Evolutionary conservation across 23 red algal species (phyloP).

Genomic region (Gracilaria gracilis): DNA sequence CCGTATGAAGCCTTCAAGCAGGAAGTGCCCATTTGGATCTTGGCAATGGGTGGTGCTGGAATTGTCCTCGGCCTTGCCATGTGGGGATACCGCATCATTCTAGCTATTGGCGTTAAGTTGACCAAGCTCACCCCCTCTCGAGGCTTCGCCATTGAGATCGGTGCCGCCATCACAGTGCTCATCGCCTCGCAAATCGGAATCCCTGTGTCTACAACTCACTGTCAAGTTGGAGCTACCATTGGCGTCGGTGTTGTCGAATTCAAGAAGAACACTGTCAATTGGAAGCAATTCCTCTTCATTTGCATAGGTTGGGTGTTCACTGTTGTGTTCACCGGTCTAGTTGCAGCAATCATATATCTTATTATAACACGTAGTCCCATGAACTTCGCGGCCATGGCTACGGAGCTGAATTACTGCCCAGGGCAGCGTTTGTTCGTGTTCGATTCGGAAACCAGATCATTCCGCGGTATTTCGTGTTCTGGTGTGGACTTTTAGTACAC

Average conservation of each 20-base stretch:
- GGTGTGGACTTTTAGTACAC: conserved; percentile 8
- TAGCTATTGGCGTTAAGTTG: conserved; percentile 94
- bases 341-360: conserved; percentile 64
- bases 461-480: conserved; percentile 69
- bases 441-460: conserved; percentile 4
- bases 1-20: conserved; percentile 26
- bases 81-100: conserved; percentile 94
- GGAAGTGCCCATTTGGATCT: conserved; percentile 84
- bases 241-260: conserved; percentile 84
- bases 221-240: conserved; percentile 85
- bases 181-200: conserved; percentile 90
- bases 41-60: conserved; percentile 90
- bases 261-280: conserved; percentile 79
- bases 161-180: conserved; percentile 89
- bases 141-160: conserved; percentile 95
- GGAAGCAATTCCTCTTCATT: conserved; percentile 88
- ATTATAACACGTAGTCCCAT: conserved; percentile 38
- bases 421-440: conserved; percentile 63
- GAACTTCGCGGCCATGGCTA: neutral
- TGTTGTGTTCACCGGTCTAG: conserved; percentile 65
- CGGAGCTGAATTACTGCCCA: conserved; percentile 60
- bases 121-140: conserved; percentile 95
- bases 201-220: conserved; percentile 98
- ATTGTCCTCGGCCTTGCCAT: conserved; percentile 89
- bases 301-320: conserved; percentile 87